Conservation (phyloP, 805 yeast genomes). For the Candida namnaoensis region DNA sequence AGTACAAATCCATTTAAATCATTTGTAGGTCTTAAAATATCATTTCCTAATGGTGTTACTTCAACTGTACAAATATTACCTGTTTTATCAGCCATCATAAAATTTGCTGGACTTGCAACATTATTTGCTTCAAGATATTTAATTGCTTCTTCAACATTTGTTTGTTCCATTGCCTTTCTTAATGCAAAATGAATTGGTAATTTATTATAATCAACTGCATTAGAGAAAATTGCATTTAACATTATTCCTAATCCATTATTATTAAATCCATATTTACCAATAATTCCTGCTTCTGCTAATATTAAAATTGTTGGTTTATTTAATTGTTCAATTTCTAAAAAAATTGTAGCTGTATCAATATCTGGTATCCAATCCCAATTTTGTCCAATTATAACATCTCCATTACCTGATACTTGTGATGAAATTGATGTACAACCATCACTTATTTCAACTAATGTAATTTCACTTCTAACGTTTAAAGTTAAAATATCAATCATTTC, state of each 20-base stretch:
- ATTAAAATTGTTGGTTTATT: conserved; percentile 15
- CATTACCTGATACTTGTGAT: conserved; percentile 15
- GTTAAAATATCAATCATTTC: conserved; percentile 26
- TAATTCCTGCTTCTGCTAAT: conserved; percentile 18
- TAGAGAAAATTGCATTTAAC: conserved; percentile 16
- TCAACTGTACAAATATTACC: conserved; percentile 12
- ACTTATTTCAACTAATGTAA: conserved; percentile 22
- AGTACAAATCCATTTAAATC: conserved; percentile 6
- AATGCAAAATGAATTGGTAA: conserved; percentile 29
- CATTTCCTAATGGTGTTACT: conserved; percentile 12
- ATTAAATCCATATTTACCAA: conserved; percentile 17
- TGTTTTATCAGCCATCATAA: conserved; percentile 16
- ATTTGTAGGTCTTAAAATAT: conserved; percentile 6
- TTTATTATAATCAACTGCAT: conserved; percentile 17
- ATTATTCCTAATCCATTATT: conserved; percentile 10
- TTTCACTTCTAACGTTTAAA: conserved; percentile 29
- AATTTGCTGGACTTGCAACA: conserved; percentile 16
- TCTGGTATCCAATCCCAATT: conserved; percentile 34
- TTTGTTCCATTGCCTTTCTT: conserved; percentile 22
- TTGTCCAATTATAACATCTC: conserved; percentile 21
- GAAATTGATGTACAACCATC: conserved; percentile 31
- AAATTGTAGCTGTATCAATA: conserved; percentile 13
- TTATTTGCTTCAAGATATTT: conserved; percentile 7
- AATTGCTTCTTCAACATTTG: conserved; percentile 9
- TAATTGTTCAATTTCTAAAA: conserved; percentile 15